Evolutionary conservation across 2,329 filamentous ascomycete species (phyloP).

Genomic region (Dactylellina leptospora): DNA sequence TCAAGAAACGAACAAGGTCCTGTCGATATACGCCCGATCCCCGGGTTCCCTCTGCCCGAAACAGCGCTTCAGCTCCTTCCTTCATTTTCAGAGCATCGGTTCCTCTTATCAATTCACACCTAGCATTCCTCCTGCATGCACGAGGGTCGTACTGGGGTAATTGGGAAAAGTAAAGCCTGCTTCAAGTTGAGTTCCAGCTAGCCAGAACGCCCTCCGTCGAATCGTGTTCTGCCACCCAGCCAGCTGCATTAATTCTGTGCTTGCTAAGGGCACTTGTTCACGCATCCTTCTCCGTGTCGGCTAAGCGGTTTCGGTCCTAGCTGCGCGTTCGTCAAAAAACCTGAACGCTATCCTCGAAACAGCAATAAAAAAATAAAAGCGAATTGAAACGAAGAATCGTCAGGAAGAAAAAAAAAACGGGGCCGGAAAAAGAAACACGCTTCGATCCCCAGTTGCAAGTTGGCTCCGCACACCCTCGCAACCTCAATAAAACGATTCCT

Average conservation of each 20-base stretch:
- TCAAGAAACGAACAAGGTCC: constrained; percentile 26
- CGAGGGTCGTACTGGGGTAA: constrained; percentile 17
- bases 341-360: constrained; percentile 34
- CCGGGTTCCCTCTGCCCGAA: not conserved
- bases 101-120: constrained; percentile 33
- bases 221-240: constrained; percentile 47
- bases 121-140: constrained; percentile 30
- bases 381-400: constrained; percentile 39
- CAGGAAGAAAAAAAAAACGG: constrained; percentile 27
- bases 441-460: constrained; percentile 41
- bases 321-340: constrained; percentile 1
- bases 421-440: constrained; percentile 36
- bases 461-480: constrained; percentile 40
- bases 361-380: constrained; percentile 39
- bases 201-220: constrained; percentile 16
- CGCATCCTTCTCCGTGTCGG: not conserved
- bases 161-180: constrained; percentile 20
- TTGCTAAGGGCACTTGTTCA: constrained; percentile 20
- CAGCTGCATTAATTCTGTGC: constrained; percentile 49
- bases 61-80: not conserved
- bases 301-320: constrained; percentile 34
- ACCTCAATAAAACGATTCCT: constrained; percentile 20
- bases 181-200: not conserved
- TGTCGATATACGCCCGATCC: constrained; percentile 2
- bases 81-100: not conserved